These are phyloP conservation scores for Cadophora malorum DNA, from an alignment of 2,329 filamentous ascomycete species.

Conservation along the genomic window DNA sequence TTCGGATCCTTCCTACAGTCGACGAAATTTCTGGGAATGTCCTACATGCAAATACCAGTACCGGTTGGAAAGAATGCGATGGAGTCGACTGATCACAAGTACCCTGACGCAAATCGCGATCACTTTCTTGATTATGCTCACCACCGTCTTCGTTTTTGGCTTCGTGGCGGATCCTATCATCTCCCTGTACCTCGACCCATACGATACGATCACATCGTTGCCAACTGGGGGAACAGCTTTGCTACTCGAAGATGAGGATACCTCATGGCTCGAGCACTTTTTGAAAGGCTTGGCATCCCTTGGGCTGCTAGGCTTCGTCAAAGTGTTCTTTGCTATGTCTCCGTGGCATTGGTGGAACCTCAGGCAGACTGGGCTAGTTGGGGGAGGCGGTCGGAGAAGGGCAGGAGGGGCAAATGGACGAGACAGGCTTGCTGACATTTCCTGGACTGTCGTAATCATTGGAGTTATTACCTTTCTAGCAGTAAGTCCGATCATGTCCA, in stretches of 20 bases:
- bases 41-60: slow-evolving; percentile 88
- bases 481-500: slow-evolving; percentile 57
- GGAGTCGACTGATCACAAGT: slow-evolving; percentile 74
- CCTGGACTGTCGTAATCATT: slow-evolving; percentile 78
- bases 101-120: slow-evolving; percentile 70
- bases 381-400: slow-evolving; percentile 56
- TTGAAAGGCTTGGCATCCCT: slow-evolving; percentile 89
- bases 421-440: slow-evolving; percentile 79
- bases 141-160: slow-evolving; percentile 81
- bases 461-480: slow-evolving; percentile 81
- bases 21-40: slow-evolving; percentile 83
- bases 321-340: slow-evolving; percentile 75
- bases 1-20: slow-evolving; percentile 67
- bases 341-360: slow-evolving; percentile 81
- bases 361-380: slow-evolving; percentile 63
- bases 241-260: slow-evolving; percentile 54
- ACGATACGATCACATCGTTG: slow-evolving; percentile 62
- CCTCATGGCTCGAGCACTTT: slow-evolving; percentile 82
- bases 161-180: slow-evolving; percentile 94
- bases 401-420: slow-evolving; percentile 71
- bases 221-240: slow-evolving; percentile 50
- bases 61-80: slow-evolving; percentile 76
- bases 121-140: slow-evolving; percentile 73
- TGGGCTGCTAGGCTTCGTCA: slow-evolving; percentile 83
- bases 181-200: slow-evolving; percentile 83